Evolutionary conservation across 495 filamentous ascomycete species (phyloP), one percentile per base, ranked within the genome.

Genomic region (Parachaetomium inaequale): DNA sequence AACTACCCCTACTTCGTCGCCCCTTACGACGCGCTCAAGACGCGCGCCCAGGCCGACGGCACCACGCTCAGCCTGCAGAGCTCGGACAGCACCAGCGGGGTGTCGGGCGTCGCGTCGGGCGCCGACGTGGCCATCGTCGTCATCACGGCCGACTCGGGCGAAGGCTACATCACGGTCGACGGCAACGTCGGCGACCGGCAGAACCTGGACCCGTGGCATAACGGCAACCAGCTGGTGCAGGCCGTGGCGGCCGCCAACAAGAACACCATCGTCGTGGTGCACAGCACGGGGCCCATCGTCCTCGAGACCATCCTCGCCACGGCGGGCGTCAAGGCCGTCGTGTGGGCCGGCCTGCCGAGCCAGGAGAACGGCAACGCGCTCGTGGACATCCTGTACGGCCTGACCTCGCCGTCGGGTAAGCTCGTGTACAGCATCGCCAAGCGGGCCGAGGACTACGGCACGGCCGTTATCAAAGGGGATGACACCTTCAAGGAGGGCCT

Each of bases 361-460:
- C 88, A 97, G 73, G 93, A 98, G 75, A 92, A 86, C 63, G 94
- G 94, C 10, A 91, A 93, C 62, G 88, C 93, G 3, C 75, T 98
- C 11, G 83, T 85, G 1, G 92, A 96, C 69, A 80, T 98, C 7
- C 78, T 98, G 1, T 93, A 94, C 59, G 94, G 94, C n/a, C 82
- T 84, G 7, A 78, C 87, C 4, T 88, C 89, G 64, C 93, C 92
- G 11, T 92, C 87, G 36, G 94, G 94, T 15, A 89, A 89, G 51
- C 79, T 97, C 32, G 92, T 92, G 3, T 98, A 96, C 74, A 98
- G 93, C 0, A 88, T 97, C 55, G 94, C 87, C 43, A 95, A 91
- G 74, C 80, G 74, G 2, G 75, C 88, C 0, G 77, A 79, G 51
- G 93, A 98, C 74, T 98, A 96, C 63, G 92, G 91, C 1, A 85